phyloP scores from a whole-genome alignment of 1,284 basidiomycete species.

The Papiliotrema terrestris region DNA sequence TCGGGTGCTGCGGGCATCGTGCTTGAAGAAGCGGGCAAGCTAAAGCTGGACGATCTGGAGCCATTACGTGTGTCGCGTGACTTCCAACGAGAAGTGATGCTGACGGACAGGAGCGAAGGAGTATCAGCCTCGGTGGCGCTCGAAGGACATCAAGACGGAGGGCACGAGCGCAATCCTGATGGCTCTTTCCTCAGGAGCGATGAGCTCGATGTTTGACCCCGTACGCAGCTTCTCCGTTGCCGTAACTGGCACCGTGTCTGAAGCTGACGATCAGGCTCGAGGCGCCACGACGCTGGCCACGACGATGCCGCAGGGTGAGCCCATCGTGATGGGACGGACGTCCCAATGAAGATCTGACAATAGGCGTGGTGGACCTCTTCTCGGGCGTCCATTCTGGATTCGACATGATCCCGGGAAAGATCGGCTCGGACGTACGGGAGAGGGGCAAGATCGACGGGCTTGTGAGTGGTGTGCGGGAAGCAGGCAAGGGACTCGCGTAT shows the following conservation, averaged over 20 bases:
- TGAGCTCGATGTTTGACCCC: not conserved
- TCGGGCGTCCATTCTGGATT: conserved; percentile 53
- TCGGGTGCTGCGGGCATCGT: conserved; percentile 58
- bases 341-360: too few relatives aligned
- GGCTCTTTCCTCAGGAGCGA: conserved; percentile 50
- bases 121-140: conserved; percentile 51
- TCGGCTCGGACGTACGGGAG: conserved; percentile 52
- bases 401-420: conserved; percentile 52
- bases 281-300: conserved; percentile 54
- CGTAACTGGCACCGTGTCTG: conserved; percentile 51
- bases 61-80: conserved; percentile 46
- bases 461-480: conserved; percentile 53
- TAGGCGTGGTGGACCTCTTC: conserved; percentile 51
- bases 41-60: conserved; percentile 53
- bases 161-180: conserved; percentile 55
- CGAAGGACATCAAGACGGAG: conserved; percentile 53
- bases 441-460: conserved; percentile 51
- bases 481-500: conserved; percentile 46
- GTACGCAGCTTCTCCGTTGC: conserved; percentile 52
- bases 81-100: not conserved
- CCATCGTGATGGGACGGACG: too few relatives aligned
- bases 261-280: conserved; percentile 29
- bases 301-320: conserved; percentile 15
- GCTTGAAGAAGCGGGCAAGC: conserved; percentile 52
- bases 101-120: conserved; percentile 54